Conservation (phyloP, 1,139 yeast species). For the Scheffersomyces lignicola region DNA sequence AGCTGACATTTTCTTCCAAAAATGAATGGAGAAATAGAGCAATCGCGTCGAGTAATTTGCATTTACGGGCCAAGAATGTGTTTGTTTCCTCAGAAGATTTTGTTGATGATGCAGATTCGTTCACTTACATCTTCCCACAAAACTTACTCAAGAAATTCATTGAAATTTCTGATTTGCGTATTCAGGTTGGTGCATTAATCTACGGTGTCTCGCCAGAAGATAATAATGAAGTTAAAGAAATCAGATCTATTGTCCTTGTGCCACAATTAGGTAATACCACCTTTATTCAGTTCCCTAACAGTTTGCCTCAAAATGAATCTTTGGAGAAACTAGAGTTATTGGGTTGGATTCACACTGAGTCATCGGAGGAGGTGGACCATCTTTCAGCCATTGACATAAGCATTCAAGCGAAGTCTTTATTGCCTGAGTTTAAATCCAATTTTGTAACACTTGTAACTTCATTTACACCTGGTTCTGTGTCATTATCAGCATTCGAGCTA, state of each 20-base stretch:
- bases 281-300: conserved; percentile 61
- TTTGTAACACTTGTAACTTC: conserved; percentile 65
- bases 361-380: conserved; percentile 53
- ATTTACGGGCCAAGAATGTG: conserved; percentile 74
- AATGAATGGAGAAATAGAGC: conserved; percentile 94
- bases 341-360: conserved; percentile 84
- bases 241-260: conserved; percentile 70
- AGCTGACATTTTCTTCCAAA: conserved; percentile 76
- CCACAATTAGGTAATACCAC: conserved; percentile 85
- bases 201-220: conserved; percentile 78
- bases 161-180: conserved; percentile 76
- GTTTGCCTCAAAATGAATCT: conserved; percentile 40
- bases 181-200: conserved; percentile 79
- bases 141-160: conserved; percentile 77
- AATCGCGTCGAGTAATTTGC: conserved; percentile 71
- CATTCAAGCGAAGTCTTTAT: conserved; percentile 40
- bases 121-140: conserved; percentile 77
- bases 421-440: conserved; percentile 28
- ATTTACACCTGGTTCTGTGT: conserved; percentile 82
- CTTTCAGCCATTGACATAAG: conserved; percentile 74
- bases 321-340: conserved; percentile 56
- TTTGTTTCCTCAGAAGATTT: conserved; percentile 61
- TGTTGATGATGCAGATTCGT: conserved; percentile 50
- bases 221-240: conserved; percentile 72
- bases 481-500: conserved; percentile 66